Percentiles rank a stretch among this genome's conserved stretches.
phyloP scores from a whole-genome alignment of 139 green algal species.

The Gonium pectorale region DNA sequence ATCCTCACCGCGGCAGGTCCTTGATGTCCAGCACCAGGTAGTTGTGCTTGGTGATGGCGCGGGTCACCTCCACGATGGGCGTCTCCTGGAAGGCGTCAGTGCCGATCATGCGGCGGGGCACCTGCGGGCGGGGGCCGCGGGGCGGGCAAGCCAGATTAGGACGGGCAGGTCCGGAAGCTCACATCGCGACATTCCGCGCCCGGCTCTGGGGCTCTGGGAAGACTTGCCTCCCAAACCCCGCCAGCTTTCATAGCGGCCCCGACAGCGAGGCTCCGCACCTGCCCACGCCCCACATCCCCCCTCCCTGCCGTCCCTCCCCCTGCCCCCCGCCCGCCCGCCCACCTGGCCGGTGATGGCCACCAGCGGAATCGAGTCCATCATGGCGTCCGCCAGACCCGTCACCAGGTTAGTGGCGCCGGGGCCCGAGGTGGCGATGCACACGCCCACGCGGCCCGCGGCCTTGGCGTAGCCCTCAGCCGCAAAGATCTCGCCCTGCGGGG shows the following conservation, averaged over 20 bases:
- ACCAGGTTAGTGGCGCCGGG: slow-evolving; percentile 99
- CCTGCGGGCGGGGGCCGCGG: slow-evolving; percentile 46
- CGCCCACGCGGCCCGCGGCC: slow-evolving; percentile 92
- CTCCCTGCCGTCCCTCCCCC: neutral
- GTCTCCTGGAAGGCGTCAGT: slow-evolving; percentile 98
- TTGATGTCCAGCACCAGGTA: slow-evolving; percentile 98
- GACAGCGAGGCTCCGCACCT: no score
- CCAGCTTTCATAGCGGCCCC: no score
- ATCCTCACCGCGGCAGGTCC: slow-evolving; percentile 88
- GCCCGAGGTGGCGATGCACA: slow-evolving; percentile 99
- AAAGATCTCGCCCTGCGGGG: slow-evolving; percentile 96
- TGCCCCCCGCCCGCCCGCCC: neutral
- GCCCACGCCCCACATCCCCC: neutral
- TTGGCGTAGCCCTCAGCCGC: slow-evolving; percentile 99
- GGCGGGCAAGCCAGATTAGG: no score
- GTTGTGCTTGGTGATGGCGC: slow-evolving; percentile 99
- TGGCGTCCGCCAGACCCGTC: slow-evolving; percentile 97
- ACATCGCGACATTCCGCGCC: no score
- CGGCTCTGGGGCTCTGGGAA: no score
- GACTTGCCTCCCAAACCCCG: no score
- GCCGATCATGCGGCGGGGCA: slow-evolving; percentile 72
- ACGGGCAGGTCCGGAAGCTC: no score
- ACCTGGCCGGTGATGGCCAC: slow-evolving; percentile 99
- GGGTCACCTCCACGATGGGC: slow-evolving; percentile 98
- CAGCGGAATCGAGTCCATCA: slow-evolving; percentile 97